Percentiles rank a stretch among this genome's conserved stretches.
Conservation (phyloP, 768 basidiomycete species). For the Leccinellum luteum region DNA sequence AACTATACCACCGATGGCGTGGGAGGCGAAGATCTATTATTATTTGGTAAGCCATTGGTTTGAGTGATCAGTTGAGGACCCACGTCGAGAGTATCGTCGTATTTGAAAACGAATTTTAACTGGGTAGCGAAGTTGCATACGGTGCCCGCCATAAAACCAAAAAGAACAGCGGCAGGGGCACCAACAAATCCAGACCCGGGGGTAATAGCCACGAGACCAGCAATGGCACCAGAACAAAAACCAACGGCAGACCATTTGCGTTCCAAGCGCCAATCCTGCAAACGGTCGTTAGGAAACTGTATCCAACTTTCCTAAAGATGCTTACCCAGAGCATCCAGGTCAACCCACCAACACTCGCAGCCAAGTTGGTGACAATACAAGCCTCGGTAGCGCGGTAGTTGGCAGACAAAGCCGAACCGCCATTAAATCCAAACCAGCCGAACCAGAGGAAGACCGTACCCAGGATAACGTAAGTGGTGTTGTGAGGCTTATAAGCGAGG, state of each 20-base stretch:
- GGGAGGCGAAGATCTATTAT: conserved; percentile 81
- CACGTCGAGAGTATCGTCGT: conserved; percentile 82
- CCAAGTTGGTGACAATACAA: conserved; percentile 91
- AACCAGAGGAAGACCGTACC: conserved; percentile 95
- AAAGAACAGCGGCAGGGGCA: conserved; percentile 77
- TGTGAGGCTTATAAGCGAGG: conserved; percentile 92
- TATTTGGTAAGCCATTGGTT: not conserved
- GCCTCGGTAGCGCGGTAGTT: conserved; percentile 87
- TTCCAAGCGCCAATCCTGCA: conserved; percentile 85
- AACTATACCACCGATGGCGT: conserved; percentile 73
- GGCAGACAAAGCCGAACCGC: conserved; percentile 85
- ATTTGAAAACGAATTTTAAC: conserved; percentile 77
- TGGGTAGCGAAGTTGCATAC: conserved; percentile 95
- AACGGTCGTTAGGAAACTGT: not conserved
- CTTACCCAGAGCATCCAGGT: conserved; percentile 90
- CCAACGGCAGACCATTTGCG: conserved; percentile 92
- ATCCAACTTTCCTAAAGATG: not conserved
- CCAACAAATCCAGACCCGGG: conserved; percentile 85
- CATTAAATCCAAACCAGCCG: conserved; percentile 96
- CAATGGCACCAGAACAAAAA: conserved; percentile 93
- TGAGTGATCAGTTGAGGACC: conserved; percentile 18
- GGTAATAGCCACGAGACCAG: conserved; percentile 87
- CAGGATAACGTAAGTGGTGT: conserved; percentile 89
- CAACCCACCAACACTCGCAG: conserved; percentile 83
- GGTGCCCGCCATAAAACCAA: conserved; percentile 81